Evolutionary conservation across 2,329 filamentous ascomycete genomes (phyloP), one percentile per base, ranked within the genome.

Genomic region (Colletotrichum sp.): DNA sequence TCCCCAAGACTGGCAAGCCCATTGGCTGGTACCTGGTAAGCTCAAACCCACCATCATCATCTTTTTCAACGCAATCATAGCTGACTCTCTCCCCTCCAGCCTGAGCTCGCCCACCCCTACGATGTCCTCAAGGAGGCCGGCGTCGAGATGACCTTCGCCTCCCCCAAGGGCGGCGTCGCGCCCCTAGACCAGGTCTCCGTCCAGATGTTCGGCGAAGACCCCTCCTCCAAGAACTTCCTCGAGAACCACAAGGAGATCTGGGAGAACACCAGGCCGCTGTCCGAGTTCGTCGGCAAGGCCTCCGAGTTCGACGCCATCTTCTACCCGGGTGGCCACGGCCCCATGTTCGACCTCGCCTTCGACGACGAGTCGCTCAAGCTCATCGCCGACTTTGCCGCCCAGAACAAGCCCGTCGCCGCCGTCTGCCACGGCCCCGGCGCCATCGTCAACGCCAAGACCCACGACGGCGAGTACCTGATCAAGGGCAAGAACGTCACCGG

Each of bases 11-110:
- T 60, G 87, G 87, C 80, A 86, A 86, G 80, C 89, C 89, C 12
- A 94, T 93, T 0, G 94, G 94, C 78, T 95, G 93, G 93, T 95
- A 91, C 81, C 86, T 95, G 80, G 91, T 93, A 86, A 65, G 86
- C 77, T 36, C n/a, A 15, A 18, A 3, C 12, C 34, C 61, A 27
- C 28, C 22, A n/a, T 34, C 22, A 30, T 9, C 13, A 28, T 7
- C 12, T 6, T n/a, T 27, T 32, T 2, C 52, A 34, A 22, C 9
- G 66, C 30, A 4, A 12, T 4, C 39, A 8, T 15, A 22, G 61
- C 43, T 64, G 30, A 61, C 70, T 32, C 58, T 27, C 34, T 15
- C 3, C 6, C 18, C 22, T 80, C 5, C 74, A 90, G 89, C 88
- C 90, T 73, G 93, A 94, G 81, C 86, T 94, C 71, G 90, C 92